Evolutionary conservation across 106 monocot species (phyloP).

Genomic region (Acanthochlamys bracteata): DNA sequence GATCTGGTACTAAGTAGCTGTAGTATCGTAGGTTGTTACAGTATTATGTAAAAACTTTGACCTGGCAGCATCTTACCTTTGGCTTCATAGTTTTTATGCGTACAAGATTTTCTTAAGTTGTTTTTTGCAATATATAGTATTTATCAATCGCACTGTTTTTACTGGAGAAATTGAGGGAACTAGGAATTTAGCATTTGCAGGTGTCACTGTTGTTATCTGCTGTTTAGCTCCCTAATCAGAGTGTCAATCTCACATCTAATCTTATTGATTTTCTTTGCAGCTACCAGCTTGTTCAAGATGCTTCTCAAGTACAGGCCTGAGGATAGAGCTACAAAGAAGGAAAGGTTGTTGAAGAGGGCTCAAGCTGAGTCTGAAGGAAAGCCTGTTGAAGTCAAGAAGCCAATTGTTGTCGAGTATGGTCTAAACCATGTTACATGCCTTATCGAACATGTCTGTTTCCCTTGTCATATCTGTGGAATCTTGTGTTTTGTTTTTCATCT

Average conservation of each 20-base stretch:
- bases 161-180: too few species aligned
- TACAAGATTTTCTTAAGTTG: too few species aligned
- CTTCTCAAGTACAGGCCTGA: slow-evolving; percentile 95
- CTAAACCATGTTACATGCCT: slow-evolving; percentile 76
- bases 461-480: neutral
- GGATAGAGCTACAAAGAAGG: slow-evolving; percentile 82
- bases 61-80: too few species aligned
- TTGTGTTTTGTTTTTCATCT: too few species aligned
- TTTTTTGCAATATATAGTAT: too few species aligned
- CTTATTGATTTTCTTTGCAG: slow-evolving; percentile 20
- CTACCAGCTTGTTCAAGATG: slow-evolving; percentile 78
- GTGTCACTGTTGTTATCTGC: too few species aligned
- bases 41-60: too few species aligned
- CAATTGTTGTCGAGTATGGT: slow-evolving; percentile 75
- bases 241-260: neutral
- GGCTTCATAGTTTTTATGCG: too few species aligned
- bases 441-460: slow-evolving; percentile 50
- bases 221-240: neutral
- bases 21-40: too few species aligned
- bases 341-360: slow-evolving; percentile 82
- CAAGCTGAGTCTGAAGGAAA: slow-evolving; percentile 82
- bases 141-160: too few species aligned
- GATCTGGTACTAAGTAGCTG: too few species aligned
- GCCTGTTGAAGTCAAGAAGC: slow-evolving; percentile 80
- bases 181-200: too few species aligned